These are phyloP conservation scores for Hawksworthiomyces lignivorus DNA, from an alignment of 2,329 filamentous ascomycete species.

Conservation along the genomic window DNA sequence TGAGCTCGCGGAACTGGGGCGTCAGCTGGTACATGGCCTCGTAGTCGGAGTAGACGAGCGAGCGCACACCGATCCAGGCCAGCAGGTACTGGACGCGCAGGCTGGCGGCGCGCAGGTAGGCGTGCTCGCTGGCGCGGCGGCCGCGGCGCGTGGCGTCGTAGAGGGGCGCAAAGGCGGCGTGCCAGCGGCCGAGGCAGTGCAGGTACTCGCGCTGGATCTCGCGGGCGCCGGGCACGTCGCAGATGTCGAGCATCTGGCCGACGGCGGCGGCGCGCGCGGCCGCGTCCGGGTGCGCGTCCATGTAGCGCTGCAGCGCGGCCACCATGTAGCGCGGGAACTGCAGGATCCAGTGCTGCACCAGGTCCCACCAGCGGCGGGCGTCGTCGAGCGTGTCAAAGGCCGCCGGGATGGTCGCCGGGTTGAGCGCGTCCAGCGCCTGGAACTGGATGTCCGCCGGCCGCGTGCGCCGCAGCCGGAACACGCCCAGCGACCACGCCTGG, in stretches of 20 bases:
- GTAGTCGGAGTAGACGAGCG: slow-evolving; percentile 30
- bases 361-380: slow-evolving; percentile 22
- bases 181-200: slow-evolving; percentile 33
- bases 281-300: slow-evolving; percentile 5
- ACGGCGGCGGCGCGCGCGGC: neutral
- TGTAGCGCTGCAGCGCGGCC: slow-evolving; percentile 13
- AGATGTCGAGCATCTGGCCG: slow-evolving; percentile 13
- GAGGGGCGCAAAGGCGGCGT: slow-evolving; percentile 29
- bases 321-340: slow-evolving; percentile 18
- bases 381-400: slow-evolving; percentile 19
- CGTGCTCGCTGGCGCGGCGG: slow-evolving; percentile 5
- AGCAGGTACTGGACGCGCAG: slow-evolving; percentile 36
- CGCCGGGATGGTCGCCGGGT: slow-evolving; percentile 15
- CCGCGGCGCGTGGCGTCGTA: slow-evolving; percentile 22
- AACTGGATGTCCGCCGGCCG: slow-evolving; percentile 11
- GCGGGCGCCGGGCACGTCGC: slow-evolving; percentile 12
- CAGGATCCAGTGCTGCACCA: slow-evolving; percentile 21
- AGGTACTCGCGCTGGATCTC: slow-evolving; percentile 23
- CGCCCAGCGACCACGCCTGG: slow-evolving; percentile 21
- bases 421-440: slow-evolving; percentile 8
- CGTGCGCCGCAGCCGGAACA: slow-evolving; percentile 13
- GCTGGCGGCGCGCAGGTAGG: slow-evolving; percentile 30
- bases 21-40: slow-evolving; percentile 30
- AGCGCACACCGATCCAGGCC: slow-evolving; percentile 29
- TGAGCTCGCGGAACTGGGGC: slow-evolving; percentile 35